These are phyloP conservation scores for Leonotis leonurus DNA, from an alignment of 257 asterid species.

Conservation along the genomic window DNA sequence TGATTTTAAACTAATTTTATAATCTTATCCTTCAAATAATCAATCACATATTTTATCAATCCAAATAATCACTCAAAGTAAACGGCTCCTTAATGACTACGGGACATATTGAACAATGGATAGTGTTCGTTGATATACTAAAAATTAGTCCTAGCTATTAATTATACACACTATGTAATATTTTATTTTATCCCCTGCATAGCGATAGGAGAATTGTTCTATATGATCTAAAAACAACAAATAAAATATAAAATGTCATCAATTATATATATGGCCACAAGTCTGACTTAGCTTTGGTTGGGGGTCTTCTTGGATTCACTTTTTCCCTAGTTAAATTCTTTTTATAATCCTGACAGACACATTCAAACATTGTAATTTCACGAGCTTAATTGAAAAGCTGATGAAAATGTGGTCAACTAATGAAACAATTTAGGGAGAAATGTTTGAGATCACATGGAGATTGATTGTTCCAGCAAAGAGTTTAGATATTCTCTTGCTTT, in stretches of 20 bases:
- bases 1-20: too few species aligned
- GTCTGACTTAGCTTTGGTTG: neutral
- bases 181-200: too few species aligned
- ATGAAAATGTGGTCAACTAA: neutral
- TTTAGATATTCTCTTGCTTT: neutral
- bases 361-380: neutral
- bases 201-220: too few species aligned
- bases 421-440: neutral
- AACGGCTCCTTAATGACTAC: too few species aligned
- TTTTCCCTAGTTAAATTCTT: neutral
- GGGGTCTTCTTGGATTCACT: neutral
- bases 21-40: too few species aligned
- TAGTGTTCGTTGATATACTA: too few species aligned
- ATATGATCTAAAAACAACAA: too few species aligned
- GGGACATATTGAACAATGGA: too few species aligned
- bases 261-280: neutral
- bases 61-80: too few species aligned
- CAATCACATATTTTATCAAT: too few species aligned
- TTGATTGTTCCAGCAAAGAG: constrained; percentile 5
- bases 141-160: too few species aligned
- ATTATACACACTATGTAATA: too few species aligned
- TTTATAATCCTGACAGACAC: neutral
- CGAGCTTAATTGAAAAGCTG: neutral
- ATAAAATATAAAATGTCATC: neutral
- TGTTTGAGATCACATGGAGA: constrained; percentile 2